Base-by-base conservation (phyloP, 495 filamentous ascomycete species). In the Acidomyces sp. region DNA sequence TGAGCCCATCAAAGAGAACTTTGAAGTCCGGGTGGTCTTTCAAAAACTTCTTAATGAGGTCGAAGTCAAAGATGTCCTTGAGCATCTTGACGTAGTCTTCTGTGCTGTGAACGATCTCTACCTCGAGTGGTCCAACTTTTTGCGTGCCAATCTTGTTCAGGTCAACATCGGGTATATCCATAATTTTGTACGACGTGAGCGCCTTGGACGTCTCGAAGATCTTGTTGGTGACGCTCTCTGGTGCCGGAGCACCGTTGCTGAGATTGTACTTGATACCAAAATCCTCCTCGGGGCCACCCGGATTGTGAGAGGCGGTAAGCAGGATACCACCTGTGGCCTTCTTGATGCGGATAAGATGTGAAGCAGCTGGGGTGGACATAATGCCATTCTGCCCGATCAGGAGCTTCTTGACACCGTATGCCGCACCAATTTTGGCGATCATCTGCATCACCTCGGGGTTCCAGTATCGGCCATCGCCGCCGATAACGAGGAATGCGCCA, bases 241-340 rank as follows among this genome's bases (percentile, higher is more conserved):
- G 90, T 37, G 90, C 90, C 17, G 90, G 90, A 21, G 85, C 90
- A 45, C 90, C 90, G 58, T 96, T 96, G 55, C 82, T 62, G 35
- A 97, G 70, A 70, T 97, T 97, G 71, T 97, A 97, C 67, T 97
- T 97, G 77, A 97, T 96, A 41, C 90, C 90, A 43, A 96, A 96
- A 65, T 97, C 90, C 59, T 85, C 76, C 44, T 74, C 76, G 34
- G 92, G 92, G 19, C 90, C 90, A 61, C 90, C 90, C 29, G 90
- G 87, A 64, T 97, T 97, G 68, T 97, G 90, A 60, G 84, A 93
- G 51, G 90, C 90, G 40, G 92, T 97, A 67, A 97, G 65, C 36
- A 97, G 69, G 43, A 97, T 96, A 55, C 90, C 90, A 56, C 90
- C 90, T 28, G 90, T 97, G 23, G 92, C 90, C 58, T 85, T 80